Percentiles rank a stretch among this genome's conserved stretches.
phyloP scores from a whole-genome alignment of 306 rosid species.

The Gastrolobium bilobum region DNA sequence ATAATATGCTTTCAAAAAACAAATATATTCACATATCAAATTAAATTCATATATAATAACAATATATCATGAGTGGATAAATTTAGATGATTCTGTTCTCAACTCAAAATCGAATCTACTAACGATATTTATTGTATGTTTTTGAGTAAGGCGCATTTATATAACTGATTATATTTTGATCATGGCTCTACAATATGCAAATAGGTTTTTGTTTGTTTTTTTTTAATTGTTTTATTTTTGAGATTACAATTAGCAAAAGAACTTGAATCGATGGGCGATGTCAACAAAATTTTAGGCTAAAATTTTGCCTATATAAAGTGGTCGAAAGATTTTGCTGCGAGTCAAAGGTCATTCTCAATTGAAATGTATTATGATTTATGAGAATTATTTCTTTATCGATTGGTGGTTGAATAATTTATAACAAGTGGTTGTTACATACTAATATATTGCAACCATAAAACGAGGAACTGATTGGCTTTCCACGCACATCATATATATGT shows the following conservation, averaged over 20 bases:
- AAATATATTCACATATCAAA: constrained; percentile 31
- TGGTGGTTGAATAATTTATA: neutral
- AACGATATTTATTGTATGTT: neutral
- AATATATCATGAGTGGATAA: constrained; percentile 18
- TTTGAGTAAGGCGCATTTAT: constrained; percentile 17
- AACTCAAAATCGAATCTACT: constrained; percentile 30
- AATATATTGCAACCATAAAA: constrained; percentile 19
- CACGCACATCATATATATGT: neutral
- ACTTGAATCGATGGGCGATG: neutral
- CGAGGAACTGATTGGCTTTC: constrained; percentile 33
- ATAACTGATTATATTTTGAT: constrained; percentile 15
- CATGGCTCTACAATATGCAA: neutral
- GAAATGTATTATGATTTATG: constrained; percentile 26
- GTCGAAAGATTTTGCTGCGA: constrained; percentile 33
- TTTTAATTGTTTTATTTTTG: neutral
- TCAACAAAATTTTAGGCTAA: constrained; percentile 1
- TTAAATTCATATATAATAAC: neutral
- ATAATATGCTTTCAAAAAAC: constrained; percentile 38
- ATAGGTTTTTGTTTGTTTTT: neutral
- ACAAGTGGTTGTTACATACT: neutral
- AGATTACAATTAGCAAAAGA: neutral
- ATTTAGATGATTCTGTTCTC: constrained; percentile 13
- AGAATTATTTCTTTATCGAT: constrained; percentile 26
- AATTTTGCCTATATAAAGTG: constrained; percentile 7
- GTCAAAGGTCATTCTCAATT: constrained; percentile 39